Percentiles rank a stretch among this genome's conserved stretches.
These are phyloP conservation scores for Pluteus cervinus DNA, from an alignment of 768 basidiomycete genomes.

Conservation along the genomic window DNA sequence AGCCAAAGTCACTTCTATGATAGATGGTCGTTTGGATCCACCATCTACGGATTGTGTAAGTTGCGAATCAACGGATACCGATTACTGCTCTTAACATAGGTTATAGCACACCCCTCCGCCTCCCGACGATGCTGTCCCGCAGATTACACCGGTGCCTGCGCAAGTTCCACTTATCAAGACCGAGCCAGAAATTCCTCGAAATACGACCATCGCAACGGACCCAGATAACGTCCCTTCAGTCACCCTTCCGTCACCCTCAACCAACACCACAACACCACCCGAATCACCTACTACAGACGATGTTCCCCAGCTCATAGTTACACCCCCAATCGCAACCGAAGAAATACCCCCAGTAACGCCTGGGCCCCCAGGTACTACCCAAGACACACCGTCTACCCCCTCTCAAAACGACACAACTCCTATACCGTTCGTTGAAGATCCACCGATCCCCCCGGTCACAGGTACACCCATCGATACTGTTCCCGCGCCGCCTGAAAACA, in stretches of 20 bases:
- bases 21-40: no score
- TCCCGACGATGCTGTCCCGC: no score
- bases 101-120: background rate
- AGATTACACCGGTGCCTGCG: no score
- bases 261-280: background rate
- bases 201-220: background rate
- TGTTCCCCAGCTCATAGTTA: no score
- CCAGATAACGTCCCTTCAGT: background rate
- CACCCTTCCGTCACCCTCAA: background rate
- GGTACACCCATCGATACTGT: background rate
- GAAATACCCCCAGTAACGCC: background rate
- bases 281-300: no score
- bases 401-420: background rate
- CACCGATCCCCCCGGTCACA: background rate
- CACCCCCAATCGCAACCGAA: background rate
- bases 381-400: background rate
- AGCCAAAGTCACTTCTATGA: slow-evolving; percentile 14
- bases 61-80: background rate
- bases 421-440: background rate
- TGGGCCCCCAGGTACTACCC: background rate
- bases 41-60: no score
- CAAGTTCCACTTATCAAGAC: background rate
- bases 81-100: background rate
- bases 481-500: background rate
- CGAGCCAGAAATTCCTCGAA: background rate